A percentile compares a stretch with the other conserved stretches of the same genome.
Evolutionary conservation across 805 yeast genomes (phyloP).

Genomic region (Ogataea philodendri): DNA sequence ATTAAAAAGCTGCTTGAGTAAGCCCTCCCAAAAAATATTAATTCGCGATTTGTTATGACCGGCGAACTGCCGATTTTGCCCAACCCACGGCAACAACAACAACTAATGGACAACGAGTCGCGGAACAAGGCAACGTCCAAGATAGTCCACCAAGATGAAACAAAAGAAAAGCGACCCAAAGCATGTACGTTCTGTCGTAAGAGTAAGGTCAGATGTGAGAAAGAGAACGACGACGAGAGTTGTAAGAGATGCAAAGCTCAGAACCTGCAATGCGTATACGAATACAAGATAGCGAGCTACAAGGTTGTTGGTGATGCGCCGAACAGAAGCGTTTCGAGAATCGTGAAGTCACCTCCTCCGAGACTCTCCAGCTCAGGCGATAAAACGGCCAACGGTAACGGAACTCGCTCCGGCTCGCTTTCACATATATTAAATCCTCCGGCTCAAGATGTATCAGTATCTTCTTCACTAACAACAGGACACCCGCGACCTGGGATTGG

Average conservation of each 20-base stretch:
- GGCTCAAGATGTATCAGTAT: no score
- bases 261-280: constrained; percentile 56
- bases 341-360: constrained; percentile 1
- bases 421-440: constrained; percentile 19
- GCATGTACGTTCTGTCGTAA: constrained; percentile 65
- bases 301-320: constrained; percentile 31
- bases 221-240: constrained; percentile 42
- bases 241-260: constrained; percentile 57
- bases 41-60: constrained; percentile 11
- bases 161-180: constrained; percentile 37
- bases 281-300: constrained; percentile 49
- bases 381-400: neutral
- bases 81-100: constrained; percentile 23
- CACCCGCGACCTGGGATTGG: neutral
- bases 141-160: constrained; percentile 19
- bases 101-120: constrained; percentile 12
- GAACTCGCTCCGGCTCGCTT: constrained; percentile 9
- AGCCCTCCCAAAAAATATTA: constrained; percentile 2
- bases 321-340: neutral
- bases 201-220: constrained; percentile 62
- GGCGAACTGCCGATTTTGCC: constrained; percentile 23
- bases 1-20: constrained; percentile 39
- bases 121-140: constrained; percentile 19
- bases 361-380: neutral
- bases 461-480: neutral